Evolutionary conservation across 768 basidiomycete species (phyloP), one percentile per base, ranked within the genome.

Genomic region (Rubroboletus satanas): DNA sequence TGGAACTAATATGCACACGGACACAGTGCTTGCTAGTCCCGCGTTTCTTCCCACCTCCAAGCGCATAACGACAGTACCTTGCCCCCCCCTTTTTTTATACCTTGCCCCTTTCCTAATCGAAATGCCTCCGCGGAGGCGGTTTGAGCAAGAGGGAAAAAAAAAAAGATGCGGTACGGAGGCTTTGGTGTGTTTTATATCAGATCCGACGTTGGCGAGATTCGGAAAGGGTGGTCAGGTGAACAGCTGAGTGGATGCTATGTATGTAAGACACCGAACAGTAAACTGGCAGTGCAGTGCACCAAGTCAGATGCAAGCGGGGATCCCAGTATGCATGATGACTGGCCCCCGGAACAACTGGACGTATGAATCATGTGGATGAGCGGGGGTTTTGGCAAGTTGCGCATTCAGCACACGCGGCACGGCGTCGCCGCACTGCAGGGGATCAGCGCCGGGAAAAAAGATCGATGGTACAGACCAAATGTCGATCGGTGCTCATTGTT

Each of bases 61-160:
- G n/a, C 28, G 21, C 62, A 52, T 64, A 51, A 52, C 62, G 36
- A 63, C 52, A 23, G 62, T 57, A 21, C 46, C 6, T 41, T n/a
- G n/a, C n/a, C n/a, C 8, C 31, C 47, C 37, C 17, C 3, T 21
- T 35, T 31, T 8, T 43, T 36, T 23, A n/a, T n/a, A n/a, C 21
- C 31, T 11, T 3, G 23, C n/a, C n/a, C 23, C 32, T 11, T 51
- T 38, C 37, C 44, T 43, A 43, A 54, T 52, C 5, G 11, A 43
- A 36, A 38, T 39, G 36, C 41, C 47, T 43, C 62, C 58, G 49
- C 43, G 52, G 57, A 53, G 15, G 32, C 47, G 39, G 28, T 31
- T 49, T 43, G 47, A 28, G 35, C 28, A 26, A 49, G 47, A 17
- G 23, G 23, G 23, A 26, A 26, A 26, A 33, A 7, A 32, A 29